phyloP scores from a whole-genome alignment of 306 rosid species.

The Senna siamea region DNA sequence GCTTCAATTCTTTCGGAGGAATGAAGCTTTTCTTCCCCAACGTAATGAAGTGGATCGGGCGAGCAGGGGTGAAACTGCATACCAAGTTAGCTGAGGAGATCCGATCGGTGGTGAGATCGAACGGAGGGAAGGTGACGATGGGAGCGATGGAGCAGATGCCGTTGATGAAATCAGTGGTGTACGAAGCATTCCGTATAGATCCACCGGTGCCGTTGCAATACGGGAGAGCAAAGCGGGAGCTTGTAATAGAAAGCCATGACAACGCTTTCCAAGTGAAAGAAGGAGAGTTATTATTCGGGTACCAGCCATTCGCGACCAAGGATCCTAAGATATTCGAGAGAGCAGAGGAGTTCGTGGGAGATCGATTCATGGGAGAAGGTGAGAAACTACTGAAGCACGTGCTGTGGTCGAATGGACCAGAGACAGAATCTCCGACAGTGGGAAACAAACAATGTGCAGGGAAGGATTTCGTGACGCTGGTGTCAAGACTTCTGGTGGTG shows the following conservation, averaged over 20 bases:
- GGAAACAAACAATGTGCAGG: constrained; percentile 88
- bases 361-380: constrained; percentile 82
- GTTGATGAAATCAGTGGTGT: constrained; percentile 79
- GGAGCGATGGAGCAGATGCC: constrained; percentile 77
- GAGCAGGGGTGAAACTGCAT: constrained; percentile 71
- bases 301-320: constrained; percentile 87
- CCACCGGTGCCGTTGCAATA: constrained; percentile 84
- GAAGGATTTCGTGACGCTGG: constrained; percentile 66
- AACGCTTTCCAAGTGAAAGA: constrained; percentile 66
- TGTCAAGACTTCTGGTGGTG: constrained; percentile 68
- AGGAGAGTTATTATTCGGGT: constrained; percentile 86
- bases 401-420: constrained; percentile 92
- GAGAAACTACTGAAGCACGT: constrained; percentile 76
- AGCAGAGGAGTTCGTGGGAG: constrained; percentile 69
- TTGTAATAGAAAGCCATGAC: constrained; percentile 81
- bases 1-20: constrained; percentile 87
- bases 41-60: constrained; percentile 63
- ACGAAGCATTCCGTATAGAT: constrained; percentile 77
- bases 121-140: constrained; percentile 74
- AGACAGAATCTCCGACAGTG: constrained; percentile 58
- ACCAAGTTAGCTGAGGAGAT: constrained; percentile 66
- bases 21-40: constrained; percentile 72
- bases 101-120: constrained; percentile 55
- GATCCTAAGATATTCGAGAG: constrained; percentile 74
- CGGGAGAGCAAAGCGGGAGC: constrained; percentile 73